Evolutionary conservation across 495 filamentous ascomycete genomes (phyloP), one percentile per base, ranked within the genome.

Genomic region (Chaetomium cochliodes): DNA sequence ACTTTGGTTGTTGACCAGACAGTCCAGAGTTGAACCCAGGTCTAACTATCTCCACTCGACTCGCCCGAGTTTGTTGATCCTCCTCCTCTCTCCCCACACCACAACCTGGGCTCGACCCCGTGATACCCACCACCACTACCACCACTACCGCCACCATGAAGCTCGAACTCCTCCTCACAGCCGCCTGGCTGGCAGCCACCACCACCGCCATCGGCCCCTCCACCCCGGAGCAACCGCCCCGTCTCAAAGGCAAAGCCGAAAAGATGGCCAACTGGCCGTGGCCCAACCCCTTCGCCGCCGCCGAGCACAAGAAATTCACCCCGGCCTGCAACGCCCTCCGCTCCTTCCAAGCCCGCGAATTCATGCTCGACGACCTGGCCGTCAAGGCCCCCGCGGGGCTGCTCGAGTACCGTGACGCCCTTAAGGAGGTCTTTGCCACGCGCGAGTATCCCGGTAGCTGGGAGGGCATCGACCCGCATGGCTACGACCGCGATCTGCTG

Each of bases 381-480:
- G 69, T 70, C 33, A 25, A 56, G 4, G 61, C 62, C 2, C 74
- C 74, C 2, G 37, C 28, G 0, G 75, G 75, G 12, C 60, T 77
- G 30, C 33, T 65, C 18, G 68, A 65, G 5, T 77, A 64, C 67
- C 66, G 63, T 51, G 69, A 72, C 42, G 74, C 69, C 12, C 67
- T 77, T 50, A 72, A 73, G 41, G 64, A 60, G 22, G 55, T 76
- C 25, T 77, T 77, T 52, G 20, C 58, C 37, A 26, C 60, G n/a
- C 66, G 72, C 25, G 49, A 67, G 39, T 77, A 76, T 61, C 75
- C 75, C 4, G 75, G 75, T 22, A 65, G 66, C 49, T 77, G 75
- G 75, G 73, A 76, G 51, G 75, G 75, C 52, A 65, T 75, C 33
- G 75, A 77, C 63, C 73, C 71, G 3, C 75, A 77, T 69, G 69